Evolutionary conservation across 2,329 filamentous ascomycete species (phyloP).

Genomic region (Aspergillus unguis): DNA sequence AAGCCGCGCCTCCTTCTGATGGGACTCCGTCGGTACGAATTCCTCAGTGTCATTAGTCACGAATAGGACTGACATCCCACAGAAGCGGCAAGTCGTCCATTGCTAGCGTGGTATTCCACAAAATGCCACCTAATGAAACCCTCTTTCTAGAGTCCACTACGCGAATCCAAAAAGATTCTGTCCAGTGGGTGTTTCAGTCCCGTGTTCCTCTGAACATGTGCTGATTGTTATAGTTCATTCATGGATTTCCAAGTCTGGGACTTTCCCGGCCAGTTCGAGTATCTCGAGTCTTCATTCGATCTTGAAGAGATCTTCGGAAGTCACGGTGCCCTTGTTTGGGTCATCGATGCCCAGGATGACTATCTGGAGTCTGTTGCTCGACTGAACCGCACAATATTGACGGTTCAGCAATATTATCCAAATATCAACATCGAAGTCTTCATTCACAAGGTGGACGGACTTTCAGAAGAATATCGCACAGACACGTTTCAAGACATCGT

Average conservation of each 20-base stretch:
- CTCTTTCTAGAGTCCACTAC: constrained; percentile 94
- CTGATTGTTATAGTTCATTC: constrained; percentile 67
- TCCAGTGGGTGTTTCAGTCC: constrained; percentile 66
- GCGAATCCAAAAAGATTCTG: constrained; percentile 87
- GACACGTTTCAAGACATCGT: constrained; percentile 97
- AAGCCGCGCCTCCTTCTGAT: constrained; percentile 88
- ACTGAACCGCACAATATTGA: constrained; percentile 83
- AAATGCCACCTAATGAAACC: constrained; percentile 92
- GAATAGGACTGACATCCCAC: constrained; percentile 18
- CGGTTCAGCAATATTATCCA: constrained; percentile 82
- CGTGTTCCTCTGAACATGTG: not conserved
- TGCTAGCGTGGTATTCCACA: constrained; percentile 98
- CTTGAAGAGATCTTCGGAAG: constrained; percentile 91
- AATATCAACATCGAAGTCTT: constrained; percentile 97
- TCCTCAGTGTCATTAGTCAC: not conserved
- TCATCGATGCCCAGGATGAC: constrained; percentile 97
- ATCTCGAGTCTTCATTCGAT: constrained; percentile 84
- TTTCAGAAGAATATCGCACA: constrained; percentile 92
- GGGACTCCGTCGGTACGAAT: constrained; percentile 81
- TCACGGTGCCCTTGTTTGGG: constrained; percentile 93
- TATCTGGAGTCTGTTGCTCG: constrained; percentile 87
- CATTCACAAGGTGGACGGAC: constrained; percentile 97
- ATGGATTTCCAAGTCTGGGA: constrained; percentile 99
- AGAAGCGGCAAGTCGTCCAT: constrained; percentile 99
- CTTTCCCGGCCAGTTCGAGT: constrained; percentile 91